Conservation (phyloP, 2,329 filamentous ascomycete genomes). For the Fusarium sp. region DNA sequence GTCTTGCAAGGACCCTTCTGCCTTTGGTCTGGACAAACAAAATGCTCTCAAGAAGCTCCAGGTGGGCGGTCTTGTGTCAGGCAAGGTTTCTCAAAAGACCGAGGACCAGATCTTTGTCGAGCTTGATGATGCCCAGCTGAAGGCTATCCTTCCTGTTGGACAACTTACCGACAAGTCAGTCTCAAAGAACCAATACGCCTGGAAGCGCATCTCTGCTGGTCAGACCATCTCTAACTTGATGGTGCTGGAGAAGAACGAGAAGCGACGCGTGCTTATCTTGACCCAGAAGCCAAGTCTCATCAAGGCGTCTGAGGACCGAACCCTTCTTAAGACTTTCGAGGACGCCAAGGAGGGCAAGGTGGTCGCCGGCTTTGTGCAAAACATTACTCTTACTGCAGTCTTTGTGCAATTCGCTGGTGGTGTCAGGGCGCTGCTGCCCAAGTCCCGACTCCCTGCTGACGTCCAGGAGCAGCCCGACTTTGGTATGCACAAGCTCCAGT, state of each 20-base stretch:
- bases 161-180: constrained; percentile 88
- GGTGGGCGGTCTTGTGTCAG: constrained; percentile 80
- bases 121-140: constrained; percentile 78
- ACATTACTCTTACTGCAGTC: constrained; percentile 82
- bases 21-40: constrained; percentile 81
- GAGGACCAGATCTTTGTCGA: constrained; percentile 82
- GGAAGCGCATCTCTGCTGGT: constrained; percentile 86
- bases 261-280: constrained; percentile 79
- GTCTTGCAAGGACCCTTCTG: constrained; percentile 90
- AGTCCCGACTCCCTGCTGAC: constrained; percentile 80
- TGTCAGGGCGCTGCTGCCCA: constrained; percentile 83
- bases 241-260: constrained; percentile 86
- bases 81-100: constrained; percentile 84
- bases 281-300: constrained; percentile 87
- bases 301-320: constrained; percentile 77
- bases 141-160: constrained; percentile 79
- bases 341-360: constrained; percentile 76
- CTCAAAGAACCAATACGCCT: constrained; percentile 79
- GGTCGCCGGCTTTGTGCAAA: constrained; percentile 84
- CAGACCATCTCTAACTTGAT: constrained; percentile 86
- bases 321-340: constrained; percentile 77
- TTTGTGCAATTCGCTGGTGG: constrained; percentile 90
- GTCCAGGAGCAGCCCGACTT: constrained; percentile 77
- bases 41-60: constrained; percentile 79
- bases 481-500: constrained; percentile 81